phyloP scores from a whole-genome alignment of 2,329 filamentous ascomycete species.

The Penicillium thymicola region DNA sequence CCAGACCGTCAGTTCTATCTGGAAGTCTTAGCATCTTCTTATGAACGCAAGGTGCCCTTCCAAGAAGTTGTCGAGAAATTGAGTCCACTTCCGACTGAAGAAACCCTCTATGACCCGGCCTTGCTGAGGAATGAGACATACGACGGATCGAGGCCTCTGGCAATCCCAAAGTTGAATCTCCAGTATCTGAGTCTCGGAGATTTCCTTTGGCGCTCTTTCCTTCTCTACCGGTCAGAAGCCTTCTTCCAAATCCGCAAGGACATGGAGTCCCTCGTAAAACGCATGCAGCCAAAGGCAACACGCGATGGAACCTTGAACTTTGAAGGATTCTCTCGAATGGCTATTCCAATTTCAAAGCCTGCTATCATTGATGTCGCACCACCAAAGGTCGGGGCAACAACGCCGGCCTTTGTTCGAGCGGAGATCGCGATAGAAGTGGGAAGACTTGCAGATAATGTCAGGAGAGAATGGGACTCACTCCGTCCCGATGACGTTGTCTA shows the following conservation, averaged over 20 bases:
- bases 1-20: conserved; percentile 48
- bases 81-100: conserved; percentile 79
- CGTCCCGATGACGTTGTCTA: conserved; percentile 87
- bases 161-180: conserved; percentile 89
- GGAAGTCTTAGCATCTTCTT: conserved; percentile 70
- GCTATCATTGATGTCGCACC: conserved; percentile 83
- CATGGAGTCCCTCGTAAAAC: conserved; percentile 75
- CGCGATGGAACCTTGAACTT: conserved; percentile 66
- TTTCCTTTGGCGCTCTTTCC: conserved; percentile 92
- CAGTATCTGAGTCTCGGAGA: conserved; percentile 94
- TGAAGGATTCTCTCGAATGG: conserved; percentile 86
- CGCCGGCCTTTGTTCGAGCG: conserved; percentile 79
- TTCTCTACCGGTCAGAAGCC: conserved; percentile 83
- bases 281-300: conserved; percentile 67
- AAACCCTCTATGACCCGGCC: conserved; percentile 70
- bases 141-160: conserved; percentile 79
- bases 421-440: conserved; percentile 84
- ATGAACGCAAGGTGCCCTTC: conserved; percentile 77
- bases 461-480: conserved; percentile 85
- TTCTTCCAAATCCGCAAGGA: conserved; percentile 94
- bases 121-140: conserved; percentile 81
- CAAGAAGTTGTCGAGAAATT: conserved; percentile 72
- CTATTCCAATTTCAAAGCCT: conserved; percentile 78
- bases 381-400: conserved; percentile 75
- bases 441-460: conserved; percentile 69